Evolutionary conservation across 768 basidiomycete species (phyloP).

Genomic region (Termitomyces sp.): DNA sequence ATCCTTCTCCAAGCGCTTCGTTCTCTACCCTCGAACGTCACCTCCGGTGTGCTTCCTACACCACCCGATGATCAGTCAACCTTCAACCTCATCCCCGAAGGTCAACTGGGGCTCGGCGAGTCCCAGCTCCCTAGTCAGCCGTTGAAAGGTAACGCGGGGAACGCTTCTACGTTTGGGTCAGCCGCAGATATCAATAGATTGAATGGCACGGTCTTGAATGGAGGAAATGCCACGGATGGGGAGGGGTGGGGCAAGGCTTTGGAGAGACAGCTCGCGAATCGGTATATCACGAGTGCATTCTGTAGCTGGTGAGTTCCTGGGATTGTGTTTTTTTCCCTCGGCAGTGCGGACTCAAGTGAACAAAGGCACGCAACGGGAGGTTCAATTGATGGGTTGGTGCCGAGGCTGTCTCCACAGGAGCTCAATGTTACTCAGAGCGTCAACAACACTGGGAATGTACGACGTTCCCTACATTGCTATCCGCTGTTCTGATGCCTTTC

Average conservation of each 20-base stretch:
- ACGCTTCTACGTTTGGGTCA: conserved; percentile 46
- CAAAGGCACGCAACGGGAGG: conserved; percentile 84
- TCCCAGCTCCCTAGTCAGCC: conserved; percentile 66
- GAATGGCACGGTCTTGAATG: conserved; percentile 55
- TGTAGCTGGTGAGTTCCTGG: conserved; percentile 76
- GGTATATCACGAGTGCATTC: conserved; percentile 76
- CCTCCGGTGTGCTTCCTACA: conserved; percentile 47
- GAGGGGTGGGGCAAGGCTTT: conserved; percentile 67
- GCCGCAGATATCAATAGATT: conserved; percentile 56
- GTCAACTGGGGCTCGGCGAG: conserved; percentile 81
- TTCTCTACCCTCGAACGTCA: conserved; percentile 68
- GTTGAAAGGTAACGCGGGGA: conserved; percentile 28
- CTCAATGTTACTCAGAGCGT: conserved; percentile 64
- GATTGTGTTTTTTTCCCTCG: background rate
- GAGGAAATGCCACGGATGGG: conserved; percentile 51
- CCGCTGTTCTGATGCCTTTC: background rate
- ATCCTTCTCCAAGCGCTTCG: conserved; percentile 74
- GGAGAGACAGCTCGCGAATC: conserved; percentile 72
- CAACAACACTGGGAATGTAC: conserved; percentile 68
- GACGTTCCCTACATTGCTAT: conserved; percentile 21
- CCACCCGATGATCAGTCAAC: conserved; percentile 47
- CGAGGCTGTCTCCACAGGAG: conserved; percentile 62
- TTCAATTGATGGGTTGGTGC: conserved; percentile 62
- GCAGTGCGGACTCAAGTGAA: background rate
- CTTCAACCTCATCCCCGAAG: conserved; percentile 65